A percentile compares a stretch with the other conserved stretches of the same genome.
phyloP scores from a whole-genome alignment of 2,329 filamentous ascomycete genomes.

The Drechslerella stenobrocha region DNA sequence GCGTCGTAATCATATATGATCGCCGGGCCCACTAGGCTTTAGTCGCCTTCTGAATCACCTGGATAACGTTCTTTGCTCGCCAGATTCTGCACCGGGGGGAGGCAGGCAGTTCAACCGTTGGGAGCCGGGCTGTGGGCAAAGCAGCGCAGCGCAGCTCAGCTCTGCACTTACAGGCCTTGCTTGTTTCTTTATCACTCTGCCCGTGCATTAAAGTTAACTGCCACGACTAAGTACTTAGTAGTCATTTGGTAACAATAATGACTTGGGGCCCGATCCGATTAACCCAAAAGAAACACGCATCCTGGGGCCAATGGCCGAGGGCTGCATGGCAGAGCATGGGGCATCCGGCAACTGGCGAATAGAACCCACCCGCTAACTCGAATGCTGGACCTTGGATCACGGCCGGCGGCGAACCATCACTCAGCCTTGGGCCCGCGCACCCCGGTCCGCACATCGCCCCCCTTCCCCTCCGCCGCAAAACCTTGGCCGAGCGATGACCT shows the following conservation, averaged over 20 bases:
- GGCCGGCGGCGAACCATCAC: background rate
- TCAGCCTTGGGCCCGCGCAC: background rate
- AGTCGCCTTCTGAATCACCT: background rate
- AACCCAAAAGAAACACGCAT: too few species aligned
- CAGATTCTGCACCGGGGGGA: constrained; percentile 1
- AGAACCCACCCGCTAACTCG: background rate
- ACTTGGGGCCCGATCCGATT: too few species aligned
- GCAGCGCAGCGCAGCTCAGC: too few species aligned
- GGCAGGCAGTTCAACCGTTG: too few species aligned
- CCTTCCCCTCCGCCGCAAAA: background rate
- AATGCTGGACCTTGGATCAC: background rate
- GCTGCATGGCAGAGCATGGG: background rate
- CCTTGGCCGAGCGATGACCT: background rate
- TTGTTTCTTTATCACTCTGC: too few species aligned
- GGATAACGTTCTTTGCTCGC: background rate
- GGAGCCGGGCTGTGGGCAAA: too few species aligned
- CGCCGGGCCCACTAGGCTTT: constrained; percentile 16
- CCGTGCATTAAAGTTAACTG: too few species aligned
- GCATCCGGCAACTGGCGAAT: too few species aligned
- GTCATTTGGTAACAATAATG: constrained; percentile 1
- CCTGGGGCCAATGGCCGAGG: too few species aligned
- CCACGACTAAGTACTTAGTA: too few species aligned
- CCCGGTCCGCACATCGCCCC: background rate
- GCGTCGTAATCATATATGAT: constrained; percentile 15
- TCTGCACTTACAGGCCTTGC: too few species aligned